These are phyloP conservation scores for Zygosaccharomyces sapae DNA, from an alignment of 1,139 yeast genomes.

Conservation along the genomic window DNA sequence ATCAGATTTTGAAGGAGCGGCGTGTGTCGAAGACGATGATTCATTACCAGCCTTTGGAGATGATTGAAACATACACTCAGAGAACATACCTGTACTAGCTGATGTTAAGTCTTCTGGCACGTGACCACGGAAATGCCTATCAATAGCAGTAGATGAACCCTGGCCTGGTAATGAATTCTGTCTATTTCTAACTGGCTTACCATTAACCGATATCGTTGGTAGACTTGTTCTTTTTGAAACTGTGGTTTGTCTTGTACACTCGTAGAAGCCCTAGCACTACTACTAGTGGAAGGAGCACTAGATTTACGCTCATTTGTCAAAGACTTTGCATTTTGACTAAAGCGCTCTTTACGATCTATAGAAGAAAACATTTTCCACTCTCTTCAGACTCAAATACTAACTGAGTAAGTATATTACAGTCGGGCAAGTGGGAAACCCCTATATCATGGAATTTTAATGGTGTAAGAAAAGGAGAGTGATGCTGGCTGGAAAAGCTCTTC, in stretches of 20 bases:
- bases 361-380: conserved; percentile 7
- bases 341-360: conserved; percentile 12
- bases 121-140: conserved; percentile 7
- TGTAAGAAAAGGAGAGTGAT: too few species aligned
- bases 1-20: conserved; percentile 11
- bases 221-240: conserved; percentile 7
- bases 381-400: neutral
- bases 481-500: too few species aligned
- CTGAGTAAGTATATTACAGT: too few species aligned
- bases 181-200: conserved; percentile 9
- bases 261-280: neutral
- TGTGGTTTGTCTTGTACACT: neutral
- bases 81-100: conserved; percentile 20
- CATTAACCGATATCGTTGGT: conserved; percentile 16
- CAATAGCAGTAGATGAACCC: conserved; percentile 3
- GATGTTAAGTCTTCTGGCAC: conserved; percentile 13
- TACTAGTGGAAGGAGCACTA: neutral
- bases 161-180: neutral
- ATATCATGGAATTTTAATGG: neutral
- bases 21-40: conserved; percentile 13
- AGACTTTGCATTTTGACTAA: conserved; percentile 9
- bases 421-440: neutral
- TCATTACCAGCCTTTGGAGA: conserved; percentile 7
- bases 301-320: conserved; percentile 6
- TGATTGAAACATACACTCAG: conserved; percentile 21